Percentiles rank a stretch among this genome's conserved stretches.
These are phyloP conservation scores for Cyclotella kingstonii DNA, from an alignment of 108 stramenopile species.

Conservation along the genomic window DNA sequence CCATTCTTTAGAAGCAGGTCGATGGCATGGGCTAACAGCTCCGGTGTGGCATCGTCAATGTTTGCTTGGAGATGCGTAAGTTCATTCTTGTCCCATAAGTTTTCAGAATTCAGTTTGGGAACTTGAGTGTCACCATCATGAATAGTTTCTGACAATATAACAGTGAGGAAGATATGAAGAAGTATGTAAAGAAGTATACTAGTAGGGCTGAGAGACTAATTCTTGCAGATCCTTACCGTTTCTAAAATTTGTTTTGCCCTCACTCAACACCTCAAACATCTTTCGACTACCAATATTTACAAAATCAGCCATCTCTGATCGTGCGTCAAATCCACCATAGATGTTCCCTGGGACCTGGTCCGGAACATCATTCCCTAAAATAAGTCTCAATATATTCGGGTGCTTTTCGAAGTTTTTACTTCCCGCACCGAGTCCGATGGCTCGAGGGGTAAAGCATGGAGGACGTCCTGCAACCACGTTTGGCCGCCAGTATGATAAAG, in stretches of 20 bases:
- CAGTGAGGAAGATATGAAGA: too few relatives aligned
- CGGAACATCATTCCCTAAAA: slow-evolving; percentile 61
- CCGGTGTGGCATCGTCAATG: slow-evolving; percentile 91
- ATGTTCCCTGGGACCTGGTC: neutral
- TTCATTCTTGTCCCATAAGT: slow-evolving; percentile 45
- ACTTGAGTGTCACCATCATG: neutral
- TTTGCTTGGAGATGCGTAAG: slow-evolving; percentile 83
- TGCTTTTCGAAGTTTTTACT: slow-evolving; percentile 89
- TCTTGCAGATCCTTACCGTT: too few relatives aligned
- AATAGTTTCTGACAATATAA: neutral
- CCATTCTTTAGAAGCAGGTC: slow-evolving; percentile 63
- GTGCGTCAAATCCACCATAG: slow-evolving; percentile 1
- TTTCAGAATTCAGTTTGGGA: neutral
- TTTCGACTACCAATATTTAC: neutral
- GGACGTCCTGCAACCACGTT: slow-evolving; percentile 58
- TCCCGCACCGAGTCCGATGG: slow-evolving; percentile 87
- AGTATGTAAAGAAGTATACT: too few relatives aligned
- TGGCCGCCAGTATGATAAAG: slow-evolving; percentile 16
- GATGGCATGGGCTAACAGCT: slow-evolving; percentile 71
- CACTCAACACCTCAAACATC: neutral
- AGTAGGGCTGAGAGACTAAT: too few relatives aligned
- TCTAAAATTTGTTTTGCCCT: too few relatives aligned
- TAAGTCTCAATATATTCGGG: slow-evolving; percentile 86
- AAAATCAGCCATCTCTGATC: too few relatives aligned
- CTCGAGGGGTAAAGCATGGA: slow-evolving; percentile 61